Evolutionary conservation across 495 filamentous ascomycete species (phyloP).

Genomic region (Penicillium robsamsonii): DNA sequence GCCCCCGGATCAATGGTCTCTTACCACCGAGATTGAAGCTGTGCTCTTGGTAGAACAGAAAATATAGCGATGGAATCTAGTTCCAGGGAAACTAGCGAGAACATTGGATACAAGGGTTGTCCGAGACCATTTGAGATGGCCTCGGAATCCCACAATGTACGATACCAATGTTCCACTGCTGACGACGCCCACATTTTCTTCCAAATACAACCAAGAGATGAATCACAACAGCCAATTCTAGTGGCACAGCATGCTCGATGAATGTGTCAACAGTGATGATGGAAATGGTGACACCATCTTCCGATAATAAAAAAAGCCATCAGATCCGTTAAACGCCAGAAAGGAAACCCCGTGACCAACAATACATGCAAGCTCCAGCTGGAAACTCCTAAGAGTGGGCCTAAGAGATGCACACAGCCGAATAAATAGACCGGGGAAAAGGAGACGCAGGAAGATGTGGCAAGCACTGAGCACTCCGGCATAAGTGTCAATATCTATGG

Average conservation of each 20-base stretch:
- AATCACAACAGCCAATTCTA: conserved; percentile 28
- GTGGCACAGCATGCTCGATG: conserved; percentile 44
- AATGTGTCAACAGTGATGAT: conserved; percentile 45
- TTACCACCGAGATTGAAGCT: conserved; percentile 11
- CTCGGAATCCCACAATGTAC: neutral
- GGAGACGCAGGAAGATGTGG: conserved; percentile 31
- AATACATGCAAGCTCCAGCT: conserved; percentile 40
- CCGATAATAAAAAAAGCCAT: conserved; percentile 37
- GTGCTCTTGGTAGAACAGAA: conserved; percentile 7
- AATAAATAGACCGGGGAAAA: conserved; percentile 34
- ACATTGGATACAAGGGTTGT: conserved; percentile 1
- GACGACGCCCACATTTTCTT: conserved; percentile 2
- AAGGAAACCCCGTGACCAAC: conserved; percentile 35
- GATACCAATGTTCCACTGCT: conserved; percentile 1
- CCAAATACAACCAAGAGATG: conserved; percentile 16
- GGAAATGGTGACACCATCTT: conserved; percentile 39
- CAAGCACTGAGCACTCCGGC: conserved; percentile 22
- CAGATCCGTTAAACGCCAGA: conserved; percentile 48
- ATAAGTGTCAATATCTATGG: conserved; percentile 40
- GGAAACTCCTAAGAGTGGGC: conserved; percentile 37
- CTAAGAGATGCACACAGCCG: conserved; percentile 39
- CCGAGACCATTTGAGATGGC: neutral
- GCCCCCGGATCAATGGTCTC: conserved; percentile 11
- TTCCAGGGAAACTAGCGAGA: neutral
- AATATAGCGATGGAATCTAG: neutral